Conservation (phyloP, 441 rosid species). For the Isatis lusitanica region DNA sequence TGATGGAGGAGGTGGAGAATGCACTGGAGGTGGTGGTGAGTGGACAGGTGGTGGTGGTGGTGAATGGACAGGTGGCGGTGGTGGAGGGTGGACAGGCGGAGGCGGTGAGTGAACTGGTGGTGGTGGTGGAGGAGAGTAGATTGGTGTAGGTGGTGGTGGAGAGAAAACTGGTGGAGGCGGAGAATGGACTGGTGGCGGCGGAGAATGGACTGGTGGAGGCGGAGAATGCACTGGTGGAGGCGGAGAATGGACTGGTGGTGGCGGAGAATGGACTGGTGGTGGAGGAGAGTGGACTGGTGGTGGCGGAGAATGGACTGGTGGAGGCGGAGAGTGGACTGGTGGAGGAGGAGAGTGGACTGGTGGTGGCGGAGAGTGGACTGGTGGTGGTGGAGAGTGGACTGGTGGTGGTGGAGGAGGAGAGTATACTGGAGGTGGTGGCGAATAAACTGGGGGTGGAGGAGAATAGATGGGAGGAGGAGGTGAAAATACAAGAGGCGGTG, state of each 20-base stretch:
- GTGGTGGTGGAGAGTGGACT: not conserved
- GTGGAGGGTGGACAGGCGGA: constrained; percentile 1
- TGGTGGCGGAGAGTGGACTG: not conserved
- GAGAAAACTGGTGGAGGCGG: constrained; percentile 21
- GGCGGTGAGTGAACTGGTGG: not conserved
- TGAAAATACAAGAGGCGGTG: constrained; percentile 23
- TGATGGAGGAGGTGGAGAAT: constrained; percentile 28
- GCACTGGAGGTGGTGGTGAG: constrained; percentile 24
- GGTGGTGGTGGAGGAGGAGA: constrained; percentile 28
- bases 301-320: constrained; percentile 11
- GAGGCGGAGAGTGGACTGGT: not conserved
- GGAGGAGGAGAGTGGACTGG: constrained; percentile 23
- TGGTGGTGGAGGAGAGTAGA: not conserved
- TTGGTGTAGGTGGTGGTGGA: constrained; percentile 1
- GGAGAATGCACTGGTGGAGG: constrained; percentile 26
- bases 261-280: not conserved
- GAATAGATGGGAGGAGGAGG: constrained; percentile 20
- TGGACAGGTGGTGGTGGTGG: constrained; percentile 25
- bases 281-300: constrained; percentile 25
- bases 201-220: constrained; percentile 9
- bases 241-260: constrained; percentile 2
- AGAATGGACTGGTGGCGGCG: not conserved
- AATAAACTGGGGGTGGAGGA: constrained; percentile 15
- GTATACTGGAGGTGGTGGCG: constrained; percentile 14
- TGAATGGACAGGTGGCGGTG: constrained; percentile 15